Evolutionary conservation across 106 monocot genomes (phyloP).

Genomic region (Apostasia shenzhenica): DNA sequence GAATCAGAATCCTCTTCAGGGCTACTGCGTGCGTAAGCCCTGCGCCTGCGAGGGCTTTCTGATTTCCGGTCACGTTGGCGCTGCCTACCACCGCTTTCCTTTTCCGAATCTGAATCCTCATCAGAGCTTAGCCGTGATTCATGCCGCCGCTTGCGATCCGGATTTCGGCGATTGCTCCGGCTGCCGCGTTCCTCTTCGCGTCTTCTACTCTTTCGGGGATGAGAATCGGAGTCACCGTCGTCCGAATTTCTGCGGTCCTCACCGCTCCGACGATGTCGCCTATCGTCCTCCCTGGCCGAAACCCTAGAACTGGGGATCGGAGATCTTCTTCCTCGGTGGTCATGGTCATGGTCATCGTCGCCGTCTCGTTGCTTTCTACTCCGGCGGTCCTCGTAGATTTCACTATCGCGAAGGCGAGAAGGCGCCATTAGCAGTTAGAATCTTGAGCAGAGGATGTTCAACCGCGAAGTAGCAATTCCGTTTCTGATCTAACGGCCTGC

Average conservation of each 20-base stretch:
- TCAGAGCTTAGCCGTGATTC: neutral
- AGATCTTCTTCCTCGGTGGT: neutral
- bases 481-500: too few relatives aligned
- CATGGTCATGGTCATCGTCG: neutral
- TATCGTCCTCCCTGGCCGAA: neutral
- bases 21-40: neutral
- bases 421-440: neutral
- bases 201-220: too few relatives aligned
- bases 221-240: too few relatives aligned
- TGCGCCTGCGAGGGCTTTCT: neutral
- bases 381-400: neutral
- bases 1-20: constrained; percentile 4
- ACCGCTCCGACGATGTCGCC: neutral
- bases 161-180: too few relatives aligned
- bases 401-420: constrained; percentile 3
- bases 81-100: neutral
- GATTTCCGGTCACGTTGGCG: neutral
- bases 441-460: too few relatives aligned
- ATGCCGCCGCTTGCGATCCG: neutral
- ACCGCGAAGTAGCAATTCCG: too few relatives aligned
- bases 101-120: neutral
- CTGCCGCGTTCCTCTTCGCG: too few relatives aligned
- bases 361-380: neutral
- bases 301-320: neutral
- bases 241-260: too few relatives aligned